A percentile compares a stretch with the other conserved stretches of the same genome.
These are phyloP conservation scores for Suillus cothurnatus DNA, from an alignment of 768 basidiomycete genomes.

Conservation along the genomic window DNA sequence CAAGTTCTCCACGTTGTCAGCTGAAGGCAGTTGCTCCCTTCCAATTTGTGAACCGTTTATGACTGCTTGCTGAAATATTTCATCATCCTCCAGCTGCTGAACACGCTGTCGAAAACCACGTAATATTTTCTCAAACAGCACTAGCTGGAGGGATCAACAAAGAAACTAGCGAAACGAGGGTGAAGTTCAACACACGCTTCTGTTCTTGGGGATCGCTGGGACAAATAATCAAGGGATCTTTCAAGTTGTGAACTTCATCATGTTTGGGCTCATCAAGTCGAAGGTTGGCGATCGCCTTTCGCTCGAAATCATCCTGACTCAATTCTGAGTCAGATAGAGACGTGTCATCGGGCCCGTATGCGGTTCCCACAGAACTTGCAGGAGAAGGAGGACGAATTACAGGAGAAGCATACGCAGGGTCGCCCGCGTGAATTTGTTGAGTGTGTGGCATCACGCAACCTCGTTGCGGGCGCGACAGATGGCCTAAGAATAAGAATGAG, in stretches of 20 bases:
- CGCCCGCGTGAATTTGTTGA: conserved; percentile 33
- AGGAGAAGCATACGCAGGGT: conserved; percentile 46
- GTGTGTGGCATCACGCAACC: conserved; percentile 31
- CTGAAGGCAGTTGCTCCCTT: conserved; percentile 37
- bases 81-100: conserved; percentile 45
- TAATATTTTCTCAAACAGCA: conserved; percentile 41
- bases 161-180: background rate
- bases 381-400: conserved; percentile 49
- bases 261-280: conserved; percentile 37
- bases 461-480: conserved; percentile 9
- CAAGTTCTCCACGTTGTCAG: conserved; percentile 40
- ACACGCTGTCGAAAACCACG: conserved; percentile 38
- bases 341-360: conserved; percentile 51
- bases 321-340: conserved; percentile 41
- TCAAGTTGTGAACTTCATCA: conserved; percentile 39
- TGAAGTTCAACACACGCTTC: conserved; percentile 34
- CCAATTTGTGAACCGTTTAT: conserved; percentile 39
- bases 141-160: conserved; percentile 21
- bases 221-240: conserved; percentile 35
- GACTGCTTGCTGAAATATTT: conserved; percentile 42
- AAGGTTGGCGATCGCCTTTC: conserved; percentile 37
- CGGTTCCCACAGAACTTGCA: conserved; percentile 48
- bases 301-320: conserved; percentile 38
- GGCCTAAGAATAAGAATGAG: background rate
- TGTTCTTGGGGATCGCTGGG: conserved; percentile 38